These are phyloP conservation scores for Hypoxylon intermedium DNA, from an alignment of 495 filamentous ascomycete species.

Conservation along the genomic window DNA sequence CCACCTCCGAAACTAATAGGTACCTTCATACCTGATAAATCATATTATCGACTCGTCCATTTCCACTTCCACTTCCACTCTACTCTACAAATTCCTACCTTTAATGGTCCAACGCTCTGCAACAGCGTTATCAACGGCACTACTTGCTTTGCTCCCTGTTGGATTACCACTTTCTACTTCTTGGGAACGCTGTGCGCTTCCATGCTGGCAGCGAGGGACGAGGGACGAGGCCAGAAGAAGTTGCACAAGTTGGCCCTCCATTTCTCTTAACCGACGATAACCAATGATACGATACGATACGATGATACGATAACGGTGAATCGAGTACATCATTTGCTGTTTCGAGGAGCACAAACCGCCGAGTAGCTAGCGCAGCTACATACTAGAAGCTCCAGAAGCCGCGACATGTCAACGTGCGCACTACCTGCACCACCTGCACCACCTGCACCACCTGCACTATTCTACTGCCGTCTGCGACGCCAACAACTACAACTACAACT, in stretches of 20 bases:
- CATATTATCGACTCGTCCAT: neutral
- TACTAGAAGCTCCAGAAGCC: slow-evolving; percentile 29
- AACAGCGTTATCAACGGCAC: slow-evolving; percentile 12
- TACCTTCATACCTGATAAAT: neutral
- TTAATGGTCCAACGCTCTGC: neutral
- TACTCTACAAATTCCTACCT: no score
- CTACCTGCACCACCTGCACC: neutral
- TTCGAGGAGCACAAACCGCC: slow-evolving; percentile 21
- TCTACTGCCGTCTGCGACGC: slow-evolving; percentile 16
- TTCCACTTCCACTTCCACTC: slow-evolving; percentile 2
- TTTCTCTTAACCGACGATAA: neutral
- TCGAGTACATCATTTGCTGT: slow-evolving; percentile 23
- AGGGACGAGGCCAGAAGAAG: slow-evolving; percentile 14
- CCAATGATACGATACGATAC: no score
- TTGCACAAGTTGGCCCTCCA: slow-evolving; percentile 7
- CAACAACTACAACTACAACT: slow-evolving; percentile 11
- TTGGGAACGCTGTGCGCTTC: slow-evolving; percentile 10
- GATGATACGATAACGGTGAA: no score
- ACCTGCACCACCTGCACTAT: slow-evolving; percentile 32
- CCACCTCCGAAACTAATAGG: neutral
- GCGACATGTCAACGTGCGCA: slow-evolving; percentile 38
- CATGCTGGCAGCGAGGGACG: slow-evolving; percentile 16
- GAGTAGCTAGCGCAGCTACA: slow-evolving; percentile 11
- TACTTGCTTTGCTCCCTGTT: slow-evolving; percentile 1
- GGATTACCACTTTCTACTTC: neutral